Evolutionary conservation across 2,329 filamentous ascomycete genomes (phyloP), one percentile per base, ranked within the genome.

Genomic region (Fusarium albosuccineum): DNA sequence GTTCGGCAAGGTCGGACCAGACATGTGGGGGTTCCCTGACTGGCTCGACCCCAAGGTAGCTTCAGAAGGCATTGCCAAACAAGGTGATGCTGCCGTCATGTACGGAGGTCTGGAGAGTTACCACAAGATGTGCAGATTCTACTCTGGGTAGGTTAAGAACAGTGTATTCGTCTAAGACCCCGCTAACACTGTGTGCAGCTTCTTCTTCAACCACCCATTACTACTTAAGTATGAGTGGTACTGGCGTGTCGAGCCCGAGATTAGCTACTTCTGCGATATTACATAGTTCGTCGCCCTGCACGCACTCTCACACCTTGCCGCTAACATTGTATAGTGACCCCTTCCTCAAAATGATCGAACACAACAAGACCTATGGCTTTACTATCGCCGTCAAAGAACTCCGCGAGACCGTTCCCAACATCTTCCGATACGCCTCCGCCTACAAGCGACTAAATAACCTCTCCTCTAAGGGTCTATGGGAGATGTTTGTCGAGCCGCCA

Each of bases 211-310:
- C 79, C 96, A 99, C 77, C 92, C 94, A 68, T 87, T 98, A 34
- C 87, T 99, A 45, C 88, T 92, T 76, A 98, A 98, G 81, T 99
- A 98, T 81, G 94, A 98, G 77, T 99, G 96, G 96, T 99, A 99
- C 84, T 99, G 96, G 96, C 93, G 96, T 67, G 85, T 99, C 73
- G 96, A 99, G 85, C 96, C 96, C 69, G 96, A 99, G 81, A 98
- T 99, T 87, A 97, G 95, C 83, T 99, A 98, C 83, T 99, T 99
- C 83, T 99, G 96, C 81, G 96, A 99, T 78, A 98, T 99, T 72
- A 99, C 96, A 69, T 99, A 99, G 92, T 95, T 89, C 42, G 74
- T 70, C 14, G 14, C 27, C 14, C 37, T 7, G 4, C 17, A 6
- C 14, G 13, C 13, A 26, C 41, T 2, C 10, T 4, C 17, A 9